Base-by-base conservation (phyloP, 202 grass and related monocot genomes). In the Sporobolus alterniflorus region DNA sequence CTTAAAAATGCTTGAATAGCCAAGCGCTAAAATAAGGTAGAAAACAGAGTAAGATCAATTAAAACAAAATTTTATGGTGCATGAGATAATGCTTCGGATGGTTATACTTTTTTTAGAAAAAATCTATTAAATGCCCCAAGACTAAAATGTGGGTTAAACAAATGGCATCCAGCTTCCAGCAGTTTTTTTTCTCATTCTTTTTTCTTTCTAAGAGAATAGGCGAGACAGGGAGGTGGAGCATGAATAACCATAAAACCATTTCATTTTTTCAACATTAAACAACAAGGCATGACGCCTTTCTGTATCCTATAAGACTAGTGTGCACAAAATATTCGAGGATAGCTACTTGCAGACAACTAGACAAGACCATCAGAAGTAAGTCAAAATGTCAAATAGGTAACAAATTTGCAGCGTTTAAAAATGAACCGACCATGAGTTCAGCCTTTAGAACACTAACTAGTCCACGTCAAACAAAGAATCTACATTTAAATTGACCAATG, bases 1-100 rank as follows among this genome's bases (percentile, higher is more conserved):
- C 92, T 90, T 78, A 98, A 79, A 89, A 95, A 91, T 86, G 95
- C 95, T 85, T 98, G 95, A 42, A 98, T 90, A 67, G 95, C 90
- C 75, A 95, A 81, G 12, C 86, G 89, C 95, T 98, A 82, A 34
- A 95, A 57, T 41, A 88, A 86, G 79, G 77, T 66, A 73, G 9
- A 60, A 61, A 88, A 82, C 64, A 84, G 63, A 15, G 66, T 84
- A 77, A 82, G 80, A 52, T 78, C 65, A 82, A 80, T 0, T 26
- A 25, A 84, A 44, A 70, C 3, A 83, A 47, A 39, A 25, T 42
- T 26, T 73, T 82, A 13, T 40, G 50, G 9, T 21, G 14, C 24
- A 29, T 64, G 22, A 66, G 32, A 17, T 62, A 51, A 64, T 26
- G 67, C 39, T 82, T 5, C 24, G 7, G 28, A 11, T 67, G 16